Evolutionary conservation across 2,329 filamentous ascomycete species (phyloP).

Genomic region (Onygenales sp.): DNA sequence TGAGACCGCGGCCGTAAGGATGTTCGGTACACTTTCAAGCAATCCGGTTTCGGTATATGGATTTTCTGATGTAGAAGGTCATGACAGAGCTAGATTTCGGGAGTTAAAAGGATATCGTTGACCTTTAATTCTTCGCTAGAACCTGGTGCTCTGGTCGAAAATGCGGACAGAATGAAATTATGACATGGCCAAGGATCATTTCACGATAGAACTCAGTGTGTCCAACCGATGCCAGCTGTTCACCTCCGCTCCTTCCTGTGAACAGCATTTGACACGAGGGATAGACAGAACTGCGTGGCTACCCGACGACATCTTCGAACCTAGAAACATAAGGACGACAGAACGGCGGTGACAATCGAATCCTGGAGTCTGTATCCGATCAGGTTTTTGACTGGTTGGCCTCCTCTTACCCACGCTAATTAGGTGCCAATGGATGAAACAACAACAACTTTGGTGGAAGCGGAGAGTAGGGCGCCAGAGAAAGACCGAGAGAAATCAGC

Average conservation of each 20-base stretch:
- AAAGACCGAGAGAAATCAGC: neutral
- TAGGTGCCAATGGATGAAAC: neutral
- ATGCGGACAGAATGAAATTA: neutral
- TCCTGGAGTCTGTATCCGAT: neutral
- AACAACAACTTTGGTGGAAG: neutral
- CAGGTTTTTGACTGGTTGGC: neutral
- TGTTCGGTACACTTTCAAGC: too few species aligned
- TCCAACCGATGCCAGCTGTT: neutral
- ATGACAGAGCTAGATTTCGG: too few species aligned
- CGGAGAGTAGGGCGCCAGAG: neutral
- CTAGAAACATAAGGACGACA: constrained; percentile 1
- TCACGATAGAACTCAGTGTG: neutral
- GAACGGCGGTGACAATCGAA: neutral
- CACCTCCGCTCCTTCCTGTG: neutral
- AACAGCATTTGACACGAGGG: neutral
- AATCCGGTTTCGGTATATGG: too few species aligned
- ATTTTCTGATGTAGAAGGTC: too few species aligned
- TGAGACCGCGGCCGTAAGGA: too few species aligned
- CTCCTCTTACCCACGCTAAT: neutral
- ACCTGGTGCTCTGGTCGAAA: neutral
- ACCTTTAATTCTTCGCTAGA: neutral
- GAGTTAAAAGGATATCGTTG: neutral
- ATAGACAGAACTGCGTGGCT: constrained; percentile 7
- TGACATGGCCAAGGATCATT: neutral
- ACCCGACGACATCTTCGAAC: constrained; percentile 4